Percentiles rank a stretch among this genome's conserved stretches.
Evolutionary conservation across 2,329 filamentous ascomycete species (phyloP).

Genomic region (Cladosporium oxysporum): DNA sequence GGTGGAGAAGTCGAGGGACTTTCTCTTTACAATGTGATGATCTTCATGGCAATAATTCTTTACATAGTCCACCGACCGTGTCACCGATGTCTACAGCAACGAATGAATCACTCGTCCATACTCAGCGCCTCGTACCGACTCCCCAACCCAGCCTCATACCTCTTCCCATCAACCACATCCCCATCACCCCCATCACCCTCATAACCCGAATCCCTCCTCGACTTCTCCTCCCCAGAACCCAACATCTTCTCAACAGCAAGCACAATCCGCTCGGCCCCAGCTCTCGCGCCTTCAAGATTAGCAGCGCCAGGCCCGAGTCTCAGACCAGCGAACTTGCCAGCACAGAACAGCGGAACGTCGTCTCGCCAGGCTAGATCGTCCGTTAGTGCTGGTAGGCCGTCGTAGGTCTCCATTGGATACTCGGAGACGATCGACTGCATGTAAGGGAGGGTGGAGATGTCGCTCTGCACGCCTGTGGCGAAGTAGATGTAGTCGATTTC

Average conservation of each 20-base stretch:
- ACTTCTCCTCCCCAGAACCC: constrained; percentile 23
- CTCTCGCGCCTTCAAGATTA: constrained; percentile 72
- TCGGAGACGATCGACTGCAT: constrained; percentile 60
- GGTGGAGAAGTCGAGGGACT: too few species aligned
- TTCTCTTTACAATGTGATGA: too few species aligned
- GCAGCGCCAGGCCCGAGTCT: constrained; percentile 70
- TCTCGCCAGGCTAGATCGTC: constrained; percentile 75
- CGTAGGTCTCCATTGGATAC: constrained; percentile 62
- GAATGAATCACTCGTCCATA: background rate
- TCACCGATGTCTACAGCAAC: too few species aligned
- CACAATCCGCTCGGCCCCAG: constrained; percentile 71
- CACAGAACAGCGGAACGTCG: constrained; percentile 72
- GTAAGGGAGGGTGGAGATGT: constrained; percentile 63
- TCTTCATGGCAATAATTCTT: too few species aligned
- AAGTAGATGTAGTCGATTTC: constrained; percentile 70
- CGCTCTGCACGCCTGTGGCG: constrained; percentile 69
- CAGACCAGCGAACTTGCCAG: constrained; percentile 67
- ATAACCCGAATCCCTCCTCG: constrained; percentile 23
- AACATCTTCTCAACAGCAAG: constrained; percentile 68
- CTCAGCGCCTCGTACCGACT: constrained; percentile 45
- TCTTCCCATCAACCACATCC: constrained; percentile 27
- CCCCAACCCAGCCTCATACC: constrained; percentile 44
- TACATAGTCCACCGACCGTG: too few species aligned
- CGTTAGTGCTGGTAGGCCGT: constrained; percentile 71
- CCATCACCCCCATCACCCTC: constrained; percentile 29